Evolutionary conservation across 2,329 filamentous ascomycete genomes (phyloP).

Genomic region (Chaetomium olivaceum): DNA sequence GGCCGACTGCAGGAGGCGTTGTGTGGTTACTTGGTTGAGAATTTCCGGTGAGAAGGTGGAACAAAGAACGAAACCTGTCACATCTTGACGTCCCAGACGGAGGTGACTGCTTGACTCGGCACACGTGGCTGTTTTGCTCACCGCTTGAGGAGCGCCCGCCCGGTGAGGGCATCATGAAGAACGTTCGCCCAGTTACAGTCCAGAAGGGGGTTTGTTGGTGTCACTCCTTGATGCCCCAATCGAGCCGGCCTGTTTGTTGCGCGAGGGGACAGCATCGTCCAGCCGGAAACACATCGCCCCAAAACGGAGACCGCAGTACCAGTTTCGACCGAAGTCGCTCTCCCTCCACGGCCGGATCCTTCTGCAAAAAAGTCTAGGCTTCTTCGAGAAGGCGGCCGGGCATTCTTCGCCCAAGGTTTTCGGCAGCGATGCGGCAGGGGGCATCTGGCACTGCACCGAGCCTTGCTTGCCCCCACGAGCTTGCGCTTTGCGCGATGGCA

Average conservation of each 20-base stretch:
- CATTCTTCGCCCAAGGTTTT: slow-evolving; percentile 33
- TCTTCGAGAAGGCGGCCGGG: slow-evolving; percentile 44
- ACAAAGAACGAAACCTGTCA: slow-evolving; percentile 47
- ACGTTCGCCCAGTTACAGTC: slow-evolving; percentile 1
- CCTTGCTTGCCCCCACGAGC: slow-evolving; percentile 43
- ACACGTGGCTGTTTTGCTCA: slow-evolving; percentile 45
- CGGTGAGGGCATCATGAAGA: slow-evolving; percentile 7
- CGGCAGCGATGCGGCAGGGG: slow-evolving; percentile 40
- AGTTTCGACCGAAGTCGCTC: slow-evolving; percentile 30
- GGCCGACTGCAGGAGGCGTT: slow-evolving; percentile 52
- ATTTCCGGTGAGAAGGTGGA: slow-evolving; percentile 43
- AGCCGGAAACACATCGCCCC: not conserved
- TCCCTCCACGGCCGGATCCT: slow-evolving; percentile 38
- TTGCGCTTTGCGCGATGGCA: slow-evolving; percentile 43
- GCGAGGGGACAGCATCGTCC: slow-evolving; percentile 6
- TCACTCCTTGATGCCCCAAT: slow-evolving; percentile 11
- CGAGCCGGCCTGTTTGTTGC: slow-evolving; percentile 4
- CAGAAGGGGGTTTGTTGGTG: slow-evolving; percentile 1
- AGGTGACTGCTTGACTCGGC: slow-evolving; percentile 54
- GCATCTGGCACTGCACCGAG: slow-evolving; percentile 44
- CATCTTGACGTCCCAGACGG: slow-evolving; percentile 40
- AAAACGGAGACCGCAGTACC: slow-evolving; percentile 1
- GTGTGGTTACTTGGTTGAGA: slow-evolving; percentile 42
- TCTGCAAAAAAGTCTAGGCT: slow-evolving; percentile 30
- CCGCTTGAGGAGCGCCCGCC: slow-evolving; percentile 8